These are phyloP conservation scores for Thinopyrum elongatum DNA, from an alignment of 176 grass and related monocot genomes.

Conservation along the genomic window DNA sequence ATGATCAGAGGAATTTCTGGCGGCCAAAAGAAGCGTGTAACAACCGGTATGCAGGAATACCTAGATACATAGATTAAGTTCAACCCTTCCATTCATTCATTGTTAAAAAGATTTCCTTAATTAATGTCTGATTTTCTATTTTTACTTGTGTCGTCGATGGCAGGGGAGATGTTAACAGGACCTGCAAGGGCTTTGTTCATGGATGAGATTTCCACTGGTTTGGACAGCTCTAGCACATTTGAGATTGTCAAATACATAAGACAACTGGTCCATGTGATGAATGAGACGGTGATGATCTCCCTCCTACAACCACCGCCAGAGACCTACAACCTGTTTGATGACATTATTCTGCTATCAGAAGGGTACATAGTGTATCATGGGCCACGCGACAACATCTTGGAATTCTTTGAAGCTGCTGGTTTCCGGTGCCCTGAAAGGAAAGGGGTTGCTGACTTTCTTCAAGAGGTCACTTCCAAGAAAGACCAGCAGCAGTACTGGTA, in stretches of 20 bases:
- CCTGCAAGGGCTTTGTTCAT: conserved; percentile 74
- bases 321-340: conserved; percentile 75
- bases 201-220: conserved; percentile 82
- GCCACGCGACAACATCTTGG: conserved; percentile 51
- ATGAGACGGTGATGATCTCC: conserved; percentile 61
- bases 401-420: conserved; percentile 56
- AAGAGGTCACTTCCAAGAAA: conserved; percentile 68
- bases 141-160: not conserved
- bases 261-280: conserved; percentile 65
- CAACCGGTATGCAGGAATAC: conserved; percentile 48
- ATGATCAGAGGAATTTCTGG: conserved; percentile 85
- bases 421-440: conserved; percentile 68
- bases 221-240: conserved; percentile 77
- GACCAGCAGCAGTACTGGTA: conserved; percentile 66
- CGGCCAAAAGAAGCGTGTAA: conserved; percentile 69
- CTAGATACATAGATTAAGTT: not conserved
- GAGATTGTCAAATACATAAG: conserved; percentile 64
- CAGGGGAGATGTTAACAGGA: conserved; percentile 71
- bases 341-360: conserved; percentile 63
- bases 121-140: not conserved
- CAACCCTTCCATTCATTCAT: no score
- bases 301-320: conserved; percentile 77
- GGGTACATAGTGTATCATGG: conserved; percentile 71
- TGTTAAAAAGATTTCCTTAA: no score
- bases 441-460: conserved; percentile 64